These are phyloP conservation scores for Clohesyomyces aquaticus DNA, from an alignment of 495 filamentous ascomycete species.

Conservation along the genomic window DNA sequence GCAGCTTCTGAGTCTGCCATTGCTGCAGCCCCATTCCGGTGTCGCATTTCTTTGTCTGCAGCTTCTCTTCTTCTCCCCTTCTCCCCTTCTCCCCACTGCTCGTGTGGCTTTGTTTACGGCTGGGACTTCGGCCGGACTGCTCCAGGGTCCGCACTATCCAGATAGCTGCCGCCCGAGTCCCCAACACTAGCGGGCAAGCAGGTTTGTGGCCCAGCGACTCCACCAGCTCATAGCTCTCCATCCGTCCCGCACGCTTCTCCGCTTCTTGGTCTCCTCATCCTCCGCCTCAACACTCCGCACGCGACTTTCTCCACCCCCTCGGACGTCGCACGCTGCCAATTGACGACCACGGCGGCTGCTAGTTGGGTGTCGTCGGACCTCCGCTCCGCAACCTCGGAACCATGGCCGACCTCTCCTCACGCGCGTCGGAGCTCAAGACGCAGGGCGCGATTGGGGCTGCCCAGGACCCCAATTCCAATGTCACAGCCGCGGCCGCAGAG, in stretches of 20 bases:
- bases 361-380: too few relatives aligned
- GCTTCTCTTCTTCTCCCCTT: neutral
- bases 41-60: neutral
- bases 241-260: neutral
- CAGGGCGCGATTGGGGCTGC: slow-evolving; percentile 76
- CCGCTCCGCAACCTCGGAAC: too few relatives aligned
- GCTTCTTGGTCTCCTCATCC: neutral
- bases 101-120: neutral
- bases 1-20: neutral
- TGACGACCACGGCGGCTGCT: neutral
- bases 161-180: slow-evolving; percentile 5
- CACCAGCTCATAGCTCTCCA: neutral
- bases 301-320: neutral
- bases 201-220: slow-evolving; percentile 5
- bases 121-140: neutral
- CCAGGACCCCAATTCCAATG: slow-evolving; percentile 66
- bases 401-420: slow-evolving; percentile 11
- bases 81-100: too few relatives aligned
- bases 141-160: slow-evolving; percentile 10
- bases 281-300: neutral
- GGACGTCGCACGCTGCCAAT: neutral
- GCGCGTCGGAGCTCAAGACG: slow-evolving; percentile 68
- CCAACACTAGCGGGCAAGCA: slow-evolving; percentile 2
- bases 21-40: neutral
- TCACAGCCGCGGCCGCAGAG: slow-evolving; percentile 72